Conservation (phyloP, 1,284 basidiomycete species). For the Earliella scabrosa region DNA sequence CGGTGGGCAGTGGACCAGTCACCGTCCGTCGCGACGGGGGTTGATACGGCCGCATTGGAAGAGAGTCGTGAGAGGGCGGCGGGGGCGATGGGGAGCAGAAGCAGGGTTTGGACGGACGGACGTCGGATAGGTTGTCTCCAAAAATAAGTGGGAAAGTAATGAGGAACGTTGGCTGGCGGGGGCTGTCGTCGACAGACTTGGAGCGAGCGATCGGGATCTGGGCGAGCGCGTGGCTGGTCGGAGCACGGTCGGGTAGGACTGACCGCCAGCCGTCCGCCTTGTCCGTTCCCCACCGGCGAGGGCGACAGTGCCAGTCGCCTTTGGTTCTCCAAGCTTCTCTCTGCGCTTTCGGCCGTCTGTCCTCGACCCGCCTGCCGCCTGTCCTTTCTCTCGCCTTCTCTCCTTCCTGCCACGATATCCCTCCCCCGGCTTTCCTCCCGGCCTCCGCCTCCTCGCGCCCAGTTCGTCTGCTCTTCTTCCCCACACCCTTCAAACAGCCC, state of each 20-base stretch:
- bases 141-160: slow-evolving; percentile 16
- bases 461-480: background rate
- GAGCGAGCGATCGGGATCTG: background rate
- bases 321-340: background rate
- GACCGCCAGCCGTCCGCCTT: too few relatives aligned
- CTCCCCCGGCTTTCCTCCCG: slow-evolving; percentile 14
- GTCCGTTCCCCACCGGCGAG: too few relatives aligned
- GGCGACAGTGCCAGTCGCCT: too few relatives aligned
- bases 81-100: slow-evolving; percentile 2
- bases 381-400: slow-evolving; percentile 10
- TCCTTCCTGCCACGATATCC: slow-evolving; percentile 17
- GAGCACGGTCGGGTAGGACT: background rate
- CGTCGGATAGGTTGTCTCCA: background rate
- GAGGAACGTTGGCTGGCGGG: too few relatives aligned
- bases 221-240: background rate
- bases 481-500: background rate
- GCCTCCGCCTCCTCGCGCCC: background rate
- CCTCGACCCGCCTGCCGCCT: background rate
- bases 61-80: slow-evolving; percentile 8
- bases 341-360: background rate
- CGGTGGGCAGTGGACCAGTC: too few relatives aligned
- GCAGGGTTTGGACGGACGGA: slow-evolving; percentile 5
- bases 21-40: background rate
- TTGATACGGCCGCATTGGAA: too few relatives aligned
- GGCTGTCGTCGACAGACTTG: too few relatives aligned